Evolutionary conservation across 2,329 filamentous ascomycete species (phyloP).

Genomic region (Pyricularia sp.): DNA sequence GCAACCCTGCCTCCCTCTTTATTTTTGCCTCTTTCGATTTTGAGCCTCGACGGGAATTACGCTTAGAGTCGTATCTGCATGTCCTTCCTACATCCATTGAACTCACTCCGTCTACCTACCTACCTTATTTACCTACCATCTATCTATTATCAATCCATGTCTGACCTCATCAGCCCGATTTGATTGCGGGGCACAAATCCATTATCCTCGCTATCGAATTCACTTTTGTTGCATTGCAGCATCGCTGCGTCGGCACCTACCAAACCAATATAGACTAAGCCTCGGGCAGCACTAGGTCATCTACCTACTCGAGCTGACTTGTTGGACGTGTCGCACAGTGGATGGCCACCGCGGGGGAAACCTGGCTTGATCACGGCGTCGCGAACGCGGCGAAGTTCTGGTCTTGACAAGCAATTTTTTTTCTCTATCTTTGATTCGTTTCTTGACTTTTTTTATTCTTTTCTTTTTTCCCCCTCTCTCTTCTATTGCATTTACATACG

Average conservation of each 20-base stretch:
- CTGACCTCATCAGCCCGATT: not conserved
- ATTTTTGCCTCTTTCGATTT: not conserved
- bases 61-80: not conserved
- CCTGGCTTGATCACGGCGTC: not conserved
- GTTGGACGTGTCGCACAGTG: not conserved
- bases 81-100: not conserved
- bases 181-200: not conserved
- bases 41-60: not conserved
- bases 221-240: not conserved
- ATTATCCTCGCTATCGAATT: not conserved
- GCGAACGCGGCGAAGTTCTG: not conserved
- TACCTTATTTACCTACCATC: too few species aligned
- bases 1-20: not conserved
- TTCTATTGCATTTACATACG: too few species aligned
- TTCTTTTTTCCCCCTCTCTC: not conserved
- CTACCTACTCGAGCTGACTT: not conserved
- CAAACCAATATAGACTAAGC: not conserved
- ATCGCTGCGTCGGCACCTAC: not conserved
- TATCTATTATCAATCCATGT: too few species aligned
- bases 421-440: not conserved
- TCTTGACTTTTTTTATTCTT: not conserved
- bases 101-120: too few species aligned
- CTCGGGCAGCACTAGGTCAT: not conserved
- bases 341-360: not conserved
- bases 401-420: not conserved